Conservation (phyloP, 305 asterid species). For the Stenogyne calaminthoides region DNA sequence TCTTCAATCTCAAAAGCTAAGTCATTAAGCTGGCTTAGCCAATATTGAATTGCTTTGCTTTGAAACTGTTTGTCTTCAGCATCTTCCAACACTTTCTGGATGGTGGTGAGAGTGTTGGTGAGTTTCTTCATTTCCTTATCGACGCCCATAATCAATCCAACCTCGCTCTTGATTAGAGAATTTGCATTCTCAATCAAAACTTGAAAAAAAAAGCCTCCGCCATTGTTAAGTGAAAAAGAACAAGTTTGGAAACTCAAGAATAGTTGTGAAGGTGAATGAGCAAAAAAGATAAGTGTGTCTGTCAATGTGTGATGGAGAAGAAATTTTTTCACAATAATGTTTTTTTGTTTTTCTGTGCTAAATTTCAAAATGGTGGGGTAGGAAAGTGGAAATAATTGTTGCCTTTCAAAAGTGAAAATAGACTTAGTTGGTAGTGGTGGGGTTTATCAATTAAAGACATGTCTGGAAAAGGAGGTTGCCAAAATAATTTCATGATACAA, state of each 20-base stretch:
- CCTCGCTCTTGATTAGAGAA: background rate
- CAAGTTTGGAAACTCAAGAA: background rate
- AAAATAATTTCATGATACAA: no score
- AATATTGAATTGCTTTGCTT: background rate
- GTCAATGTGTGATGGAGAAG: no score
- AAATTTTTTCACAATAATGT: no score
- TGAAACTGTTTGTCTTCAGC: background rate
- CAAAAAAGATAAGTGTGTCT: no score
- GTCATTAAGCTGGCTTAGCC: conserved; percentile 10
- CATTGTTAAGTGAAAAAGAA: background rate
- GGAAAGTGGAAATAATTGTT: no score
- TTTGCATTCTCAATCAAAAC: background rate
- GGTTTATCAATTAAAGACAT: no score
- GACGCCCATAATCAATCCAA: conserved; percentile 8
- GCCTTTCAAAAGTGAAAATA: no score
- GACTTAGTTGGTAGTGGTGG: no score
- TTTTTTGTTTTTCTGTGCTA: no score
- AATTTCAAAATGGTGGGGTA: no score
- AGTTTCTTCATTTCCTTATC: conserved; percentile 19
- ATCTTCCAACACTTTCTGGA: conserved; percentile 12
- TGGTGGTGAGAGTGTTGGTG: conserved; percentile 8
- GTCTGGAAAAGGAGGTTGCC: no score
- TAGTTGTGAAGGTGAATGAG: background rate
- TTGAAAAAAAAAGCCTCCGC: background rate
- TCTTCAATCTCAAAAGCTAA: conserved; percentile 24